Evolutionary conservation across 2,329 filamentous ascomycete genomes (phyloP).

Genomic region (Hymenoscyphus salicellus): DNA sequence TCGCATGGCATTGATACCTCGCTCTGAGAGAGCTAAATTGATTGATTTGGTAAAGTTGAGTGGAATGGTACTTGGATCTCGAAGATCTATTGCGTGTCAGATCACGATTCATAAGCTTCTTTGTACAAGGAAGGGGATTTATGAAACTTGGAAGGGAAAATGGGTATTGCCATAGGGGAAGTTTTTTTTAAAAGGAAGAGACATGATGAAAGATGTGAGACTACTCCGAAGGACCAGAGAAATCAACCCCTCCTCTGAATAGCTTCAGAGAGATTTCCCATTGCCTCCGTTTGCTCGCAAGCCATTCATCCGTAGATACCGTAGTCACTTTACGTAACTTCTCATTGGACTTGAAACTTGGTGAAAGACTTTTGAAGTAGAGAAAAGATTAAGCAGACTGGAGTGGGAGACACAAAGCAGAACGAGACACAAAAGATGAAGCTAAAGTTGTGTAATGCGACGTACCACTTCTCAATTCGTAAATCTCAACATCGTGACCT

Average conservation of each 20-base stretch:
- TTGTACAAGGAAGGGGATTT: conserved; percentile 19
- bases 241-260: not conserved
- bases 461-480: conserved; percentile 85
- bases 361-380: not conserved
- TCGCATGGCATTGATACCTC: conserved; percentile 84
- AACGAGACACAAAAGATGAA: not conserved
- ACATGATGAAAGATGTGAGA: not conserved
- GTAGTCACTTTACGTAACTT: not conserved
- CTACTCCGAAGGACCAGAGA: not conserved
- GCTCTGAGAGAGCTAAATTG: conserved; percentile 89
- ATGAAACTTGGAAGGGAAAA: not conserved
- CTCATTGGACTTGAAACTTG: not conserved
- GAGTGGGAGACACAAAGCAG: not conserved
- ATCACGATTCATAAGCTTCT: conserved; percentile 10
- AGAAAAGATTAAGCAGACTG: not conserved
- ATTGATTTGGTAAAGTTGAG: conserved; percentile 99
- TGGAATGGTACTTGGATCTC: conserved; percentile 76
- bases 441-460: conserved; percentile 7
- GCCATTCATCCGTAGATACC: not conserved
- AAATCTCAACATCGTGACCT: conserved; percentile 87
- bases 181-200: not conserved
- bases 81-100: conserved; percentile 62
- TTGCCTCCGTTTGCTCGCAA: not conserved
- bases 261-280: not conserved
- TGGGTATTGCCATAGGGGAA: not conserved